A percentile compares a stretch with the other conserved stretches of the same genome.
Evolutionary conservation across 768 basidiomycete species (phyloP).

Genomic region (Suillus subaureus): DNA sequence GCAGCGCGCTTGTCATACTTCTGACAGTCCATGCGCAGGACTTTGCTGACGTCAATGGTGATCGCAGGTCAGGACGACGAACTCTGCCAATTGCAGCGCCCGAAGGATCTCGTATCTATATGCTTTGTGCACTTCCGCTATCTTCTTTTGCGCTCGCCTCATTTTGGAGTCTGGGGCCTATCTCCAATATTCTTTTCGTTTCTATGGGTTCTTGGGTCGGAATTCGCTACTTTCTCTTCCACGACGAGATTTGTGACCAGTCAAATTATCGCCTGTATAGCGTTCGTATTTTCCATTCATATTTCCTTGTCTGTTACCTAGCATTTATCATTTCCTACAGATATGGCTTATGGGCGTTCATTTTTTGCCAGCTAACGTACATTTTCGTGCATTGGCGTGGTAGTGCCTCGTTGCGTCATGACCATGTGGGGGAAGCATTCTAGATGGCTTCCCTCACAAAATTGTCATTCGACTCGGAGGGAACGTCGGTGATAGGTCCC

Average conservation of each 20-base stretch:
- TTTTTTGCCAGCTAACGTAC: background rate
- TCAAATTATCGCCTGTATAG: slow-evolving; percentile 16
- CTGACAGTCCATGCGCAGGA: slow-evolving; percentile 42
- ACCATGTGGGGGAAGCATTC: background rate
- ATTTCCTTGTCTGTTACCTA: background rate
- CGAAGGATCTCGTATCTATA: slow-evolving; percentile 19
- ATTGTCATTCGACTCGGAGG: background rate
- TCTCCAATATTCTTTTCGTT: slow-evolving; percentile 11
- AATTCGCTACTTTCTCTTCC: slow-evolving; percentile 18
- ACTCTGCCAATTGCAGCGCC: slow-evolving; percentile 32
- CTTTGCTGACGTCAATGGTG: slow-evolving; percentile 36
- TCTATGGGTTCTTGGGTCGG: slow-evolving; percentile 19
- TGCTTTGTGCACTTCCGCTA: slow-evolving; percentile 16
- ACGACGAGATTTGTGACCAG: slow-evolving; percentile 15
- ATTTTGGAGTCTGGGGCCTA: slow-evolving; percentile 19
- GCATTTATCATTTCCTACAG: background rate
- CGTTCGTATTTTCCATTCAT: slow-evolving; percentile 4
- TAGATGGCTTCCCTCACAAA: background rate
- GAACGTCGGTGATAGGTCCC: background rate
- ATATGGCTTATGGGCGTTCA: background rate
- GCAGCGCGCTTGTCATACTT: slow-evolving; percentile 32
- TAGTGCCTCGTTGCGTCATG: background rate
- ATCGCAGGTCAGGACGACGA: slow-evolving; percentile 28
- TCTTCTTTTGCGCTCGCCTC: slow-evolving; percentile 14
- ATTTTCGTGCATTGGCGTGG: background rate